These are phyloP conservation scores for Pseudonectria buxi DNA, from an alignment of 2,329 filamentous ascomycete genomes.

Conservation along the genomic window DNA sequence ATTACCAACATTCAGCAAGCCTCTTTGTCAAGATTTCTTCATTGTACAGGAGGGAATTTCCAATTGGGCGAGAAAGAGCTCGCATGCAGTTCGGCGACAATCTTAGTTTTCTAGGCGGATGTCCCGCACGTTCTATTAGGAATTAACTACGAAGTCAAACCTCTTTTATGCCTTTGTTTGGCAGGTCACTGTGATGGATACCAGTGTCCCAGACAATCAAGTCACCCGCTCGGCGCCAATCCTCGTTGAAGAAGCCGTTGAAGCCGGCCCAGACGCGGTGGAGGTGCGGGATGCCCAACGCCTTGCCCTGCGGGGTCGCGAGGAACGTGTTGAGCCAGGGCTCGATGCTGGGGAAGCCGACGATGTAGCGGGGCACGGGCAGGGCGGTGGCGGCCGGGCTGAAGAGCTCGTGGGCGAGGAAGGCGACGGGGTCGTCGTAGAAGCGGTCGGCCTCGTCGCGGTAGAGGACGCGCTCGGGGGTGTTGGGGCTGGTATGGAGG, in stretches of 20 bases:
- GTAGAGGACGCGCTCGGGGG: constrained; percentile 59
- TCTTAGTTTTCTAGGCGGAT: too few relatives aligned
- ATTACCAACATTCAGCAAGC: neutral
- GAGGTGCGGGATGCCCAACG: constrained; percentile 34
- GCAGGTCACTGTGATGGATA: constrained; percentile 18
- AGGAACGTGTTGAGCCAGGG: constrained; percentile 39
- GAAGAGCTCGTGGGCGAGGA: constrained; percentile 50
- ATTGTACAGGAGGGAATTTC: too few relatives aligned
- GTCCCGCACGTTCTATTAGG: too few relatives aligned
- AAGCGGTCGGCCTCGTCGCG: constrained; percentile 88
- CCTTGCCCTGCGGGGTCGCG: constrained; percentile 30
- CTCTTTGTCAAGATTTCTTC: too few relatives aligned
- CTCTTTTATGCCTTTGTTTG: constrained; percentile 1
- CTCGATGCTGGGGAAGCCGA: constrained; percentile 56
- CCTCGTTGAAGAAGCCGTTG: constrained; percentile 59
- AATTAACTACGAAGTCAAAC: too few relatives aligned
- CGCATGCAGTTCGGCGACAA: too few relatives aligned
- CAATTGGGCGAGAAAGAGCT: too few relatives aligned
- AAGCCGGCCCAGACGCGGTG: constrained; percentile 48
- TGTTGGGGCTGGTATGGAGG: constrained; percentile 54
- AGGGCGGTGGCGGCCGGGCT: constrained; percentile 9
- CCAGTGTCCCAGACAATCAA: constrained; percentile 55
- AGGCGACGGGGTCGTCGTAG: constrained; percentile 58
- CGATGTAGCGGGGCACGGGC: constrained; percentile 47
- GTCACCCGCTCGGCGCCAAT: constrained; percentile 48